Conservation (phyloP, 2,329 filamentous ascomycete species). For the Aspergillus fumigatus region DNA sequence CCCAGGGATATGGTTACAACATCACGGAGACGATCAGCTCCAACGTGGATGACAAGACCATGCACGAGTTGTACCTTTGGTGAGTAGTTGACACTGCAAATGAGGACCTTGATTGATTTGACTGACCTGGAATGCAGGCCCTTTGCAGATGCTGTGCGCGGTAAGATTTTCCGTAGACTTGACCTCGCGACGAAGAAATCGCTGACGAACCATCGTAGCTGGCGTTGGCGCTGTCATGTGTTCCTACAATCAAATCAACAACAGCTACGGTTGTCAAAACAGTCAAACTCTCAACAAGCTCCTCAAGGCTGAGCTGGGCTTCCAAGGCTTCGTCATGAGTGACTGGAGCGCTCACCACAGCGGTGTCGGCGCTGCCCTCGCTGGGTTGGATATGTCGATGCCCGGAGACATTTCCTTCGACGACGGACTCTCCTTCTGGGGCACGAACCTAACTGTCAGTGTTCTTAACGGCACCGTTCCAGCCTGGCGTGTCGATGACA, state of each 20-base stretch:
- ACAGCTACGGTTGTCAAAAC: constrained; percentile 64
- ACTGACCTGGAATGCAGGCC: constrained; percentile 42
- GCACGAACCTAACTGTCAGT: constrained; percentile 79
- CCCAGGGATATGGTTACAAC: constrained; percentile 56
- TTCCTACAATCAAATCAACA: constrained; percentile 68
- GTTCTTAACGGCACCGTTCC: constrained; percentile 87
- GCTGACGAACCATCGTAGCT: constrained; percentile 29
- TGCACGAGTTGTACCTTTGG: constrained; percentile 62
- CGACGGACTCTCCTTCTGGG: constrained; percentile 71
- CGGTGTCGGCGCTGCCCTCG: constrained; percentile 60
- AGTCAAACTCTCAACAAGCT: constrained; percentile 56
- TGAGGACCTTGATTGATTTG: background rate
- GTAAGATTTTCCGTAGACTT: background rate
- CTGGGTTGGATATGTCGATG: constrained; percentile 79
- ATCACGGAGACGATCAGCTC: constrained; percentile 58
- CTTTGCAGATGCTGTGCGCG: constrained; percentile 62
- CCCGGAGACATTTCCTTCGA: constrained; percentile 76
- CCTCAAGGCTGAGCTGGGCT: constrained; percentile 69
- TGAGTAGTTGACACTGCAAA: constrained; percentile 11
- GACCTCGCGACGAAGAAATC: background rate
- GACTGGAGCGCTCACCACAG: constrained; percentile 78
- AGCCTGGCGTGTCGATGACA: constrained; percentile 83
- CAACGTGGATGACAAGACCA: constrained; percentile 60
- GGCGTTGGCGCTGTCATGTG: constrained; percentile 67
- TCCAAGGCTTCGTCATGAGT: constrained; percentile 64